These are phyloP conservation scores for Fusarium sp. DNA, from an alignment of 2,329 filamentous ascomycete genomes.

Conservation along the genomic window DNA sequence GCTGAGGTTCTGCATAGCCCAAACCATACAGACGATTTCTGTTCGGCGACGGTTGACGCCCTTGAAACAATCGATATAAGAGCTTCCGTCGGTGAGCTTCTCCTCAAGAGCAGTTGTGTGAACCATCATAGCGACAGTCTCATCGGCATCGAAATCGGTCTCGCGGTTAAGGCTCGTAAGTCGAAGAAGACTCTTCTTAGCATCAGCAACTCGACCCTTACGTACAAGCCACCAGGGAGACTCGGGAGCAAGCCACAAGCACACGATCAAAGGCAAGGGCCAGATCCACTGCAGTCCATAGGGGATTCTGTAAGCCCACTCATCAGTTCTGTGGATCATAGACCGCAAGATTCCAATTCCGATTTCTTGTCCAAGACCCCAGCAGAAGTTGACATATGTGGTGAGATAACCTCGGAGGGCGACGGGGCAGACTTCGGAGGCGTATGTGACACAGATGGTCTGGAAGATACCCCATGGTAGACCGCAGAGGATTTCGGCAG, in stretches of 20 bases:
- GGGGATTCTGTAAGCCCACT: constrained; percentile 77
- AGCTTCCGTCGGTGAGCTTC: constrained; percentile 77
- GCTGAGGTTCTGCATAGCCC: constrained; percentile 72
- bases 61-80: constrained; percentile 85
- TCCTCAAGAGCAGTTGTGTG: constrained; percentile 87
- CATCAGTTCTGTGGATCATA: constrained; percentile 71
- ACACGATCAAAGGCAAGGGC: constrained; percentile 74
- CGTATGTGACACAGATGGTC: constrained; percentile 39
- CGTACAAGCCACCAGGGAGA: constrained; percentile 81
- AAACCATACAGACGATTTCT: constrained; percentile 73
- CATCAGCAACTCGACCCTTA: constrained; percentile 70
- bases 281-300: constrained; percentile 84
- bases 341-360: constrained; percentile 78
- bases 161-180: constrained; percentile 72
- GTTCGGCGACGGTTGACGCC: constrained; percentile 82
- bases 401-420: constrained; percentile 77
- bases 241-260: constrained; percentile 75
- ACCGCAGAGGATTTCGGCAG: constrained; percentile 36
- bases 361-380: constrained; percentile 78
- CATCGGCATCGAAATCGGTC: constrained; percentile 81
- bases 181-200: constrained; percentile 72
- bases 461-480: constrained; percentile 41
- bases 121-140: constrained; percentile 92
- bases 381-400: constrained; percentile 82
- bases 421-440: constrained; percentile 78